Evolutionary conservation across 257 asterid species (phyloP).

Genomic region (Phtheirospermum japonicum): DNA sequence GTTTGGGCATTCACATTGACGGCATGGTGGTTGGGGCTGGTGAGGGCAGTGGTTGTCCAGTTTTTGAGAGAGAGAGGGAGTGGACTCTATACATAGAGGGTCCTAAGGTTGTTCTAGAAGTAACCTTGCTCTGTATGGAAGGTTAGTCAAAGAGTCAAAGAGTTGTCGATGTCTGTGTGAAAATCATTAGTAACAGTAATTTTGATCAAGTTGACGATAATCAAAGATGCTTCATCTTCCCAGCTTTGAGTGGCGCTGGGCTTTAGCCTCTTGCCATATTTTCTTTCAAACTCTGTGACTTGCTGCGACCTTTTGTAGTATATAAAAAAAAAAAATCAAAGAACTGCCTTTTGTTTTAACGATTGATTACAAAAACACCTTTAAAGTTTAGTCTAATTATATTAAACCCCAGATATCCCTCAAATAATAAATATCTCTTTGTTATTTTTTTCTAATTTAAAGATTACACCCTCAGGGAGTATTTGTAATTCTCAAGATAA

Average conservation of each 20-base stretch:
- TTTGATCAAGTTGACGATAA: slow-evolving; percentile 42
- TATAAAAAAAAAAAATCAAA: too few species aligned
- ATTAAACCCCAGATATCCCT: neutral
- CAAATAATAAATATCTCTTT: neutral
- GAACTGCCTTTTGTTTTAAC: too few species aligned
- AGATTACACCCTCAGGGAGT: too few species aligned
- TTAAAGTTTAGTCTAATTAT: neutral
- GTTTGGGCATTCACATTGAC: too few species aligned
- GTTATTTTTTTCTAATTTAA: neutral
- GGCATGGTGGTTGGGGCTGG: too few species aligned
- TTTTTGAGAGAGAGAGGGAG: neutral
- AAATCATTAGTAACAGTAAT: slow-evolving; percentile 29
- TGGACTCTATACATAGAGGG: slow-evolving; percentile 11
- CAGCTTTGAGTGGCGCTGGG: slow-evolving; percentile 27
- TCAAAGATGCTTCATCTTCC: slow-evolving; percentile 41
- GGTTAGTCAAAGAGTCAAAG: slow-evolving; percentile 36
- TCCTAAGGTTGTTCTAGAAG: slow-evolving; percentile 44
- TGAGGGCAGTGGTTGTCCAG: too few species aligned
- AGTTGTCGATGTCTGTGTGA: slow-evolving; percentile 19
- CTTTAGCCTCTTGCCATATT: slow-evolving; percentile 42
- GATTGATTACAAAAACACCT: too few species aligned
- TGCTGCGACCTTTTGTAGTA: slow-evolving; percentile 72
- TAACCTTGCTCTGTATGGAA: slow-evolving; percentile 56
- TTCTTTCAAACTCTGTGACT: slow-evolving; percentile 74
- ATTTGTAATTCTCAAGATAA: too few species aligned